Percentiles rank a stretch among this genome's conserved stretches.
These are phyloP conservation scores for Podila horticola DNA, from an alignment of 192 early-diverging fungal genomes.

Conservation along the genomic window DNA sequence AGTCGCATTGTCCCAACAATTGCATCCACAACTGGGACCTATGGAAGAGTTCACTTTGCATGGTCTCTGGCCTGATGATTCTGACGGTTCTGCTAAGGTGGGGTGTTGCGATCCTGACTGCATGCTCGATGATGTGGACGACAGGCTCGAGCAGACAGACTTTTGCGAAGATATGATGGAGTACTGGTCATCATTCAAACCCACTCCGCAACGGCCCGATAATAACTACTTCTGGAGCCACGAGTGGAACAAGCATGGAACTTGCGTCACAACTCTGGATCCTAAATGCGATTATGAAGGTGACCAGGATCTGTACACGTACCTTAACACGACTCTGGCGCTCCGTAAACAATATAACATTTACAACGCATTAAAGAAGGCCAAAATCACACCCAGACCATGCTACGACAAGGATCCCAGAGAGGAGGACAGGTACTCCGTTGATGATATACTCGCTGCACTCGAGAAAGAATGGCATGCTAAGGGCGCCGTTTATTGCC, in stretches of 20 bases:
- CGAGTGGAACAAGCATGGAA: slow-evolving; percentile 84
- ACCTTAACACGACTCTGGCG: slow-evolving; percentile 59
- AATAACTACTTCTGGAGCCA: slow-evolving; percentile 81
- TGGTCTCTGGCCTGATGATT: slow-evolving; percentile 77
- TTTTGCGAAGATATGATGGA: slow-evolving; percentile 60
- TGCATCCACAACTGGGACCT: slow-evolving; percentile 65
- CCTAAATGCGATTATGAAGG: slow-evolving; percentile 62
- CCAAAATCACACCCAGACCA: slow-evolving; percentile 56
- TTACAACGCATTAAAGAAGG: slow-evolving; percentile 54
- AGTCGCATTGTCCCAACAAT: slow-evolving; percentile 61
- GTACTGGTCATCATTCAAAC: slow-evolving; percentile 70
- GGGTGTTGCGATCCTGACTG: neutral
- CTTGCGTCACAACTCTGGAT: slow-evolving; percentile 71
- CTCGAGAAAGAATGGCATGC: neutral
- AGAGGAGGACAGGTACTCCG: neutral
- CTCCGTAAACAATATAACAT: slow-evolving; percentile 66
- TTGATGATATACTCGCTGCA: slow-evolving; percentile 1
- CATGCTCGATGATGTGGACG: slow-evolving; percentile 41
- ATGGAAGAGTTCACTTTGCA: slow-evolving; percentile 70
- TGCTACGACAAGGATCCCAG: slow-evolving; percentile 3
- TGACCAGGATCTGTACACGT: slow-evolving; percentile 63
- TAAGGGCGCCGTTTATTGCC: neutral
- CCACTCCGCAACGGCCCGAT: slow-evolving; percentile 57
- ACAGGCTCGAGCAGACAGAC: slow-evolving; percentile 10
- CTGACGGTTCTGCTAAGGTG: slow-evolving; percentile 7